Evolutionary conservation across 768 basidiomycete species (phyloP), one percentile per base, ranked within the genome.

Genomic region (Lactarius psammicola): DNA sequence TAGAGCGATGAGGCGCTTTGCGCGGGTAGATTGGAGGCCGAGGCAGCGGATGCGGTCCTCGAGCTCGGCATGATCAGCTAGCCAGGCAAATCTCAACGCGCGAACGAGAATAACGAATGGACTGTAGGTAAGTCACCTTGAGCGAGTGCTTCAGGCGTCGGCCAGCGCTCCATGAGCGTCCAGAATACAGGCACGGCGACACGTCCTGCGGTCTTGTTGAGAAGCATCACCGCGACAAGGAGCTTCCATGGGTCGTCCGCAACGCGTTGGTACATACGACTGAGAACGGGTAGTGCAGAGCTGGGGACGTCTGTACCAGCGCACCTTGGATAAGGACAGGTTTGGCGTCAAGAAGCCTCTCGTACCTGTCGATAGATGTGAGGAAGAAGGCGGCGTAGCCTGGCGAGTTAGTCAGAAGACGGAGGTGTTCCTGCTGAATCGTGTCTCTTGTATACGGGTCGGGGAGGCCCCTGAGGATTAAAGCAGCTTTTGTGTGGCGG

Each of bases 191-290:
- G 90, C 36, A 89, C 80, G 10, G 88, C 87, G 17, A 80, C 75
- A 70, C 80, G 82, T 17, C 86, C 89, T 0, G 83, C 75, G 0
- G 90, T 90, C 72, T 87, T 86, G 71, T 92, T 92, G 23, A 92
- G 81, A 6, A 92, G 76, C 40, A 82, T 85, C 7, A 84, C 84
- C 1, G 85, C 87, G 23, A 91, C 78, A 8, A 92, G 77, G 40
- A 92, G 73, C 73, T 85, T 88, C 87, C 89, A 91, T 7, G 87
- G 86, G 69, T 86, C 80, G 23, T 80, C 73, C 0, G 81, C 78
- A 28, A 89, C 76, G 54, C 71, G 72, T 70, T 87, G n/a, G n/a
- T n/a, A n/a, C n/a, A n/a, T n/a, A n/a, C n/a, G n/a, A n/a, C 85
- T 88, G 62, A 56, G 17, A n/a, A n/a, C 9, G 30, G 10, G 30